Evolutionary conservation across 495 filamentous ascomycete genomes (phyloP).

Genomic region (Darksidea phi): DNA sequence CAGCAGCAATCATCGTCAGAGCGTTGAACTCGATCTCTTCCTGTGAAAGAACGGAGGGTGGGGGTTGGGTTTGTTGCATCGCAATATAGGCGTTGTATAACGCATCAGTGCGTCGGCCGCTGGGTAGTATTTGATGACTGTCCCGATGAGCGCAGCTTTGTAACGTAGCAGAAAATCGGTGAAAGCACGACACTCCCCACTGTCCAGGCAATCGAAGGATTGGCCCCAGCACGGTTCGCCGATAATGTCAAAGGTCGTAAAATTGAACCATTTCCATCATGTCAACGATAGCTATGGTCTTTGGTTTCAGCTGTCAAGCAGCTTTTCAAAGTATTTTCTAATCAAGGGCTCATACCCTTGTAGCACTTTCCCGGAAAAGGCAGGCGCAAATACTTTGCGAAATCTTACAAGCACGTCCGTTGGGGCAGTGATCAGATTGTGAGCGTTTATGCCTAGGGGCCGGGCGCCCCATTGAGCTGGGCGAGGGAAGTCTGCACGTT

Average conservation of each 20-base stretch:
- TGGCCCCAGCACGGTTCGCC: constrained; percentile 17
- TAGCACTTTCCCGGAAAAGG: constrained; percentile 4
- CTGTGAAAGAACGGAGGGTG: no score
- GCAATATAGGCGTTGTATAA: no score
- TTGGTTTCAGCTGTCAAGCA: no score
- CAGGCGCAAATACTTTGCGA: constrained; percentile 19
- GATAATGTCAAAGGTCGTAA: constrained; percentile 24
- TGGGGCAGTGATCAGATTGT: constrained; percentile 18
- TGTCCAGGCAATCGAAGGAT: constrained; percentile 18
- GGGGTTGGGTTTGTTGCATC: no score
- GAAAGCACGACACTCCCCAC: constrained; percentile 4
- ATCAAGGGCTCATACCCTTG: constrained; percentile 14
- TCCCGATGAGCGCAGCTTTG: constrained; percentile 14
- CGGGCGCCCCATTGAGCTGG: constrained; percentile 17
- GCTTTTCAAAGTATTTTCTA: constrained; percentile 8
- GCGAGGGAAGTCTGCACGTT: constrained; percentile 11
- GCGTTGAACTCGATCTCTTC: constrained; percentile 26
- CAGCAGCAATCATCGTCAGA: constrained; percentile 19
- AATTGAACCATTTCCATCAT: constrained; percentile 23
- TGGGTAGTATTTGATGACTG: constrained; percentile 12
- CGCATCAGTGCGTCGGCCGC: no score
- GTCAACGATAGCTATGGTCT: constrained; percentile 19
- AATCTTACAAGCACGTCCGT: constrained; percentile 6
- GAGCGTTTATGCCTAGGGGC: constrained; percentile 14
- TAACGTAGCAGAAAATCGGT: constrained; percentile 17